These are phyloP conservation scores for Colletotrichum coccodes DNA, from an alignment of 2,329 filamentous ascomycete species.

Conservation along the genomic window DNA sequence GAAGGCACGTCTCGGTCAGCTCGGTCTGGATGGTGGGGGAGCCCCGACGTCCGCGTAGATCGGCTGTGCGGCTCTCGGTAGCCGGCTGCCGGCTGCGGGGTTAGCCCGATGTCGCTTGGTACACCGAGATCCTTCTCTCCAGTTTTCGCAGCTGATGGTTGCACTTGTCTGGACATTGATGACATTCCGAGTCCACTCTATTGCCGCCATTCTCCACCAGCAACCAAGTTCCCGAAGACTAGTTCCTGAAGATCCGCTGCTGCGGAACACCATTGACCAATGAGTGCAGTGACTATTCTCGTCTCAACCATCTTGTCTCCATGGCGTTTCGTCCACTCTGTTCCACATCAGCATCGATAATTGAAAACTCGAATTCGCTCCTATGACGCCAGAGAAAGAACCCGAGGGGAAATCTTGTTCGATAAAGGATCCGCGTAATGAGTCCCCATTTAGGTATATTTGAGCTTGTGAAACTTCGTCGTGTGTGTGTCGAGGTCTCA, in stretches of 20 bases:
- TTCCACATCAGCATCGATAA: constrained; percentile 1
- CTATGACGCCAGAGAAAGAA: background rate
- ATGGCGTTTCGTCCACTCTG: background rate
- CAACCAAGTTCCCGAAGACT: constrained; percentile 24
- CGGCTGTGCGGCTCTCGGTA: constrained; percentile 30
- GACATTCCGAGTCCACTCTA: constrained; percentile 28
- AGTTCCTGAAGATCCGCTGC: constrained; percentile 27
- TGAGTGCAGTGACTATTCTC: background rate
- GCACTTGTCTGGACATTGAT: constrained; percentile 21
- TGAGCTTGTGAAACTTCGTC: background rate
- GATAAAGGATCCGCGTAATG: background rate
- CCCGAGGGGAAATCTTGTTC: background rate
- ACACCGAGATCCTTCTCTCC: constrained; percentile 30
- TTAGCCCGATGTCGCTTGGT: constrained; percentile 28
- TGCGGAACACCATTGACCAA: constrained; percentile 17
- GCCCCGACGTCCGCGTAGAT: constrained; percentile 28
- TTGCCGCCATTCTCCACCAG: constrained; percentile 14
- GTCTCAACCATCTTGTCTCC: background rate
- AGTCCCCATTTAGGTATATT: background rate
- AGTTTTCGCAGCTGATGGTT: constrained; percentile 5
- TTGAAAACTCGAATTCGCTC: background rate
- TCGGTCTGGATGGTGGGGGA: constrained; percentile 27
- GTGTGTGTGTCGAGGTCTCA: background rate
- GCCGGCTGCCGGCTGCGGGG: constrained; percentile 25
- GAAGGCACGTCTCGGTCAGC: constrained; percentile 18